Evolutionary conservation across 2,329 filamentous ascomycete species (phyloP).

Genomic region (Fusarium citri): DNA sequence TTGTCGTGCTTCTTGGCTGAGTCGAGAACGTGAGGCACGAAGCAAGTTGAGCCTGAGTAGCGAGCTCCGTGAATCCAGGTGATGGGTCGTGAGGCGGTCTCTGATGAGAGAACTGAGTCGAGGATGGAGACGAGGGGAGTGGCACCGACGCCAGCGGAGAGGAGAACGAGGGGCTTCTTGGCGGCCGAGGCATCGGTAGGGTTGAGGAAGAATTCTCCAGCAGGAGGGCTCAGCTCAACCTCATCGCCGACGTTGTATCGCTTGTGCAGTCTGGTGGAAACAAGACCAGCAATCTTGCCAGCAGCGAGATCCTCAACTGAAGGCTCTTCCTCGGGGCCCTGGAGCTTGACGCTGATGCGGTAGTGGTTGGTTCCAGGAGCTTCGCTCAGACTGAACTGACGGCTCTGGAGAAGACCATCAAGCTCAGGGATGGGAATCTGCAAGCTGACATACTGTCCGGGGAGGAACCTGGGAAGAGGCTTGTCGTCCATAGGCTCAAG

Average conservation of each 20-base stretch:
- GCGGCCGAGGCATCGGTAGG: constrained; percentile 53
- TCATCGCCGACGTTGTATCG: constrained; percentile 62
- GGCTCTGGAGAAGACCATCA: constrained; percentile 70
- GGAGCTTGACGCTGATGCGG: constrained; percentile 80
- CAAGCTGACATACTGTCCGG: constrained; percentile 80
- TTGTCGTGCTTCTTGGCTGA: constrained; percentile 53
- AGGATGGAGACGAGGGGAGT: constrained; percentile 76
- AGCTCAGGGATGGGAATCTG: constrained; percentile 70
- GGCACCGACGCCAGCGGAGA: constrained; percentile 76
- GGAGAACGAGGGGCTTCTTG: constrained; percentile 69
- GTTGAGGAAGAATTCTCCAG: constrained; percentile 72
- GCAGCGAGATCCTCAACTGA: constrained; percentile 49
- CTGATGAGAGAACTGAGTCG: constrained; percentile 59
- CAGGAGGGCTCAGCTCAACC: constrained; percentile 66
- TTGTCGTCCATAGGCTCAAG: constrained; percentile 69
- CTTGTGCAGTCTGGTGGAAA: constrained; percentile 66
- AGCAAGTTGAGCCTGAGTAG: constrained; percentile 64
- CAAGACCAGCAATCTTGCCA: constrained; percentile 57
- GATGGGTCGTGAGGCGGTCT: constrained; percentile 57
- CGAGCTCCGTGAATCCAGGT: constrained; percentile 73
- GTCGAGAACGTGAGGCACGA: constrained; percentile 63
- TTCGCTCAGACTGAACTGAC: constrained; percentile 82
- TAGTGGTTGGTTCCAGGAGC: constrained; percentile 68
- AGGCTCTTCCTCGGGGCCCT: constrained; percentile 55
- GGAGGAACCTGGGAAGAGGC: constrained; percentile 69